Evolutionary conservation across 306 rosid genomes (phyloP).

Genomic region (Vicia faba): DNA sequence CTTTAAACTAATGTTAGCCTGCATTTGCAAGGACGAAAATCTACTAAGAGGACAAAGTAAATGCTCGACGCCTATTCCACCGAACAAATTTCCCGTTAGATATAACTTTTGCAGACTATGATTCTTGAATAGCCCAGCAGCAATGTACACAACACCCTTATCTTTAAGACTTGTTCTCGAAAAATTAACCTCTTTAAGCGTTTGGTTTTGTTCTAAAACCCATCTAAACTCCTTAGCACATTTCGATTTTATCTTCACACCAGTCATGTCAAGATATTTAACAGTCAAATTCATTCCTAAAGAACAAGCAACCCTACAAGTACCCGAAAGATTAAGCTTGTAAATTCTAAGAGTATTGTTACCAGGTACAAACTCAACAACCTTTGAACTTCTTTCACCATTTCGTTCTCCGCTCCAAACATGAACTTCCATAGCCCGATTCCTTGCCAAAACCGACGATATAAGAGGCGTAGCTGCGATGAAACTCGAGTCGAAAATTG

Average conservation of each 20-base stretch:
- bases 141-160: slow-evolving; percentile 76
- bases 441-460: slow-evolving; percentile 86
- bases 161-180: slow-evolving; percentile 76
- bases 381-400: slow-evolving; percentile 68
- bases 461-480: slow-evolving; percentile 81
- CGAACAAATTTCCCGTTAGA: slow-evolving; percentile 71
- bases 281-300: slow-evolving; percentile 85
- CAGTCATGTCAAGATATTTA: slow-evolving; percentile 77
- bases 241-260: slow-evolving; percentile 72
- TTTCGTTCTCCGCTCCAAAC: slow-evolving; percentile 82
- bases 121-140: slow-evolving; percentile 89
- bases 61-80: slow-evolving; percentile 78
- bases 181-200: slow-evolving; percentile 68
- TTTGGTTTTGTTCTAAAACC: slow-evolving; percentile 81
- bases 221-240: slow-evolving; percentile 88
- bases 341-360: slow-evolving; percentile 70
- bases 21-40: slow-evolving; percentile 78
- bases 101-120: slow-evolving; percentile 60
- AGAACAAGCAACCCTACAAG: slow-evolving; percentile 82
- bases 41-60: slow-evolving; percentile 87
- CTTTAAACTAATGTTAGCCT: slow-evolving; percentile 75
- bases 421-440: slow-evolving; percentile 79
- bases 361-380: slow-evolving; percentile 86
- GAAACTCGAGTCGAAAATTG: slow-evolving; percentile 70
- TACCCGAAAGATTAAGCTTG: slow-evolving; percentile 62